Evolutionary conservation across 192 early-diverging fungal species (phyloP).

Genomic region (Haplosporangium gracile): DNA sequence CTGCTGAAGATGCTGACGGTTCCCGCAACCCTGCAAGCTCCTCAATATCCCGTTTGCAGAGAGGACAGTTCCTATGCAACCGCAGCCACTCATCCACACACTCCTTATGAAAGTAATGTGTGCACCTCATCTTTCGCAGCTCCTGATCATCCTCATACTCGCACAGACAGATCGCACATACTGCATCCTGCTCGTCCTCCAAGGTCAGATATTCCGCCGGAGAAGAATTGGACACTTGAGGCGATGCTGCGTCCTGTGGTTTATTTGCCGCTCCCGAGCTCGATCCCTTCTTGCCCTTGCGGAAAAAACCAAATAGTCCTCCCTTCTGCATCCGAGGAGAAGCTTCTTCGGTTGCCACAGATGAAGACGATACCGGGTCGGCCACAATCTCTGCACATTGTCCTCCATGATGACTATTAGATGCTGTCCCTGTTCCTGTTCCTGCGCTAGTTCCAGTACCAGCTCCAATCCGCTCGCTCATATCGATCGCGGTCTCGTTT

Average conservation of each 20-base stretch:
- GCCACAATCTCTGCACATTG: neutral
- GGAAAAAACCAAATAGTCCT: constrained; percentile 12
- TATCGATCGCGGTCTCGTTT: constrained; percentile 5
- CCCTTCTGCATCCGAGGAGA: constrained; percentile 11
- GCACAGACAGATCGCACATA: constrained; percentile 85
- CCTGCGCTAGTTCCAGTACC: neutral
- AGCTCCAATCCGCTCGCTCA: neutral
- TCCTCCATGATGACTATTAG: neutral
- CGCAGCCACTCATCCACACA: constrained; percentile 89
- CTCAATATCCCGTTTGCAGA: constrained; percentile 75
- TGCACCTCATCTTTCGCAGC: constrained; percentile 78
- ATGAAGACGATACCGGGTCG: neutral
- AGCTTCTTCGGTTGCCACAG: neutral
- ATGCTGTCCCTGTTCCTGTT: neutral
- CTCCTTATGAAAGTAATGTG: constrained; percentile 85
- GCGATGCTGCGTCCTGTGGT: neutral
- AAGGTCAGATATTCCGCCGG: constrained; percentile 61
- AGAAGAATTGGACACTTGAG: neutral
- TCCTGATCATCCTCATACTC: constrained; percentile 84
- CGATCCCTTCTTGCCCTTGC: constrained; percentile 20
- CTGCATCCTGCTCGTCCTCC: constrained; percentile 70
- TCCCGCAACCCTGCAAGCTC: constrained; percentile 40
- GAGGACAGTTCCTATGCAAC: constrained; percentile 79
- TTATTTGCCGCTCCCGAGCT: neutral
- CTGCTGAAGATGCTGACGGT: neutral